Evolutionary conservation across 345 rosid species (phyloP), one percentile per base, ranked within the genome.

Genomic region (Eucalyptus regnans): DNA sequence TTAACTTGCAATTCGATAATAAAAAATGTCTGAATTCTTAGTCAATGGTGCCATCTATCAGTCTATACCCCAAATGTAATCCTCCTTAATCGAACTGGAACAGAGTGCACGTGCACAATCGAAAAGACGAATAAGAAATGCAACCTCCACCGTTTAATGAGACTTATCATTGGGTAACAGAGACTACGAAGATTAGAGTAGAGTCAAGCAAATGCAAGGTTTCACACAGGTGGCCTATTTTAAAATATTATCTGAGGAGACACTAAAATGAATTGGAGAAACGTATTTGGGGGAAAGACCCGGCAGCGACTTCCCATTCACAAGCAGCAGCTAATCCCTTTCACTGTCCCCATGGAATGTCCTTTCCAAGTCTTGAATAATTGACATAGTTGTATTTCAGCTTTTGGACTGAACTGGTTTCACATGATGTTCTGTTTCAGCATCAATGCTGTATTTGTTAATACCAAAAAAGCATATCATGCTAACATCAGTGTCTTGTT

Each of bases 251-350:
- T 98, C 97, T 93, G 99, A 56, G 97, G 99, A 93, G 99, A 97
- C 31, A 95, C 98, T 87, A 96, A 91, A 41, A 97, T 98, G 71
- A 96, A 96, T 94, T 96, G 99, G 86, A 97, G 97, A 89, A 96
- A 89, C 93, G 92, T 94, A 85, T 90, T 93, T 81, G 88, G 92
- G 2, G 3, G 79, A 86, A 43, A 48, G 54, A 37, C 31, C 49
- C 52, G 22, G 86, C 33, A 46, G 11, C 87, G 27, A 22, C 31
- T 88, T 37, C 43, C 31, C 88, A 15, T 66, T 66, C 76, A 66
- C 86, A 27, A 31, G 86, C 52, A 51, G 86, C 41, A 44, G 44
- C 64, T 23, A 58, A 58, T 58, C 7, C 4, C 64, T 0, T 58
- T 58, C 14, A 58, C 12, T 25, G 90, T 86, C 90, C 56, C 90